These are phyloP conservation scores for Kazachstania bromeliacearum DNA, from an alignment of 805 yeast genomes.

Conservation along the genomic window DNA sequence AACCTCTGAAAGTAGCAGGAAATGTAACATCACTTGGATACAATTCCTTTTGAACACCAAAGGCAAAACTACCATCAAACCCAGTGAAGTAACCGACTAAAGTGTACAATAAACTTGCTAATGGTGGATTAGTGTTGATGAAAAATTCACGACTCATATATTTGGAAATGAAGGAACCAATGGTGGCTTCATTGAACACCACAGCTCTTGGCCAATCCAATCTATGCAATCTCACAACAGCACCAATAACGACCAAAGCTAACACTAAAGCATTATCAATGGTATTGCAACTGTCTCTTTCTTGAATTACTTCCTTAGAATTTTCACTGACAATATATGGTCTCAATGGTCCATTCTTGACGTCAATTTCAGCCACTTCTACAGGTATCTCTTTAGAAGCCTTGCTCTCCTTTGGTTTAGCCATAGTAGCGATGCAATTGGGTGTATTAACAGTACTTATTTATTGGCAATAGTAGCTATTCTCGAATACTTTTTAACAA, in stretches of 20 bases:
- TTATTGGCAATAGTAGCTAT: no score
- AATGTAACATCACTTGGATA: conserved; percentile 54
- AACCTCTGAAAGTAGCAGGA: conserved; percentile 54
- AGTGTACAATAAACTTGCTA: conserved; percentile 64
- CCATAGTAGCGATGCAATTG: conserved; percentile 2
- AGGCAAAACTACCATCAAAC: conserved; percentile 59
- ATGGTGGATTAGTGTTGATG: conserved; percentile 72
- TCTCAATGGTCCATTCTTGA: conserved; percentile 44
- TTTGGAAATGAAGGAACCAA: conserved; percentile 86
- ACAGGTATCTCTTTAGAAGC: conserved; percentile 4
- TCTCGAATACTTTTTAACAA: no score
- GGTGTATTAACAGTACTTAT: no score
- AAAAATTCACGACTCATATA: conserved; percentile 57
- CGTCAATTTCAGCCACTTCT: conserved; percentile 37
- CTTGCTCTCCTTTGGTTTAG: conserved; percentile 6
- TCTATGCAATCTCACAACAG: conserved; percentile 49
- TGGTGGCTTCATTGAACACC: conserved; percentile 85
- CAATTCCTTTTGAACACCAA: conserved; percentile 51
- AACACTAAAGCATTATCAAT: conserved; percentile 35
- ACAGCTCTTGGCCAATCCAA: conserved; percentile 66
- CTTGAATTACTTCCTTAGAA: conserved; percentile 30
- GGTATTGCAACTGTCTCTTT: conserved; percentile 32
- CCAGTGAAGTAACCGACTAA: conserved; percentile 59
- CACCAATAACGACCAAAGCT: conserved; percentile 41
- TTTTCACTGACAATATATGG: conserved; percentile 47